phyloP scores from a whole-genome alignment of 495 filamentous ascomycete species.

The Zalerion maritima region DNA sequence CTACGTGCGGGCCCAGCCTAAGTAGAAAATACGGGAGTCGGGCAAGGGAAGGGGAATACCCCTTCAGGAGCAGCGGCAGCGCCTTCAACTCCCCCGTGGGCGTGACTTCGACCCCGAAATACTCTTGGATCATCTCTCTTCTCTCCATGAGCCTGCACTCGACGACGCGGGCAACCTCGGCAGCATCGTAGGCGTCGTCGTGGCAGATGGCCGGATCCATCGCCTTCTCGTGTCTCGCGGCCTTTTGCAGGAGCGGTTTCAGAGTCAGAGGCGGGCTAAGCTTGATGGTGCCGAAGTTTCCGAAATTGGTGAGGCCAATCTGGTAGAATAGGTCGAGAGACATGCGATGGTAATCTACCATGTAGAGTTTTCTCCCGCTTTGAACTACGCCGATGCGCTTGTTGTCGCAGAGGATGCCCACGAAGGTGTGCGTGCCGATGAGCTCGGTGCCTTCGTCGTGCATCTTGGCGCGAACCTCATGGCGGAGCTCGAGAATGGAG shows the following conservation, averaged over 20 bases:
- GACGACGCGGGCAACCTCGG: slow-evolving; percentile 48
- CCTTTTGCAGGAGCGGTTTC: slow-evolving; percentile 54
- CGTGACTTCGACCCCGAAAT: slow-evolving; percentile 78
- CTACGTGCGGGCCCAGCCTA: slow-evolving; percentile 71
- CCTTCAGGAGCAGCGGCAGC: slow-evolving; percentile 77
- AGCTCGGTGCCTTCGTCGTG: slow-evolving; percentile 82
- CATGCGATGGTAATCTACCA: slow-evolving; percentile 85
- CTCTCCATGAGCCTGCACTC: slow-evolving; percentile 48
- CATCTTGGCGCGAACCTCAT: slow-evolving; percentile 66
- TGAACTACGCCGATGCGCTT: slow-evolving; percentile 86
- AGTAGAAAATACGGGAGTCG: slow-evolving; percentile 87
- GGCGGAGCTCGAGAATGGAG: slow-evolving; percentile 72
- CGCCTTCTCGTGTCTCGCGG: slow-evolving; percentile 50
- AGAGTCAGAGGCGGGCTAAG: slow-evolving; percentile 66
- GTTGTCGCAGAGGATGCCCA: slow-evolving; percentile 79
- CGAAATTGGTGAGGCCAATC: slow-evolving; percentile 88
- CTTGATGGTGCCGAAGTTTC: slow-evolving; percentile 76
- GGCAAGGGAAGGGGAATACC: slow-evolving; percentile 69
- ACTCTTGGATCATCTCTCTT: slow-evolving; percentile 79
- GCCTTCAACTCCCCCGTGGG: slow-evolving; percentile 58
- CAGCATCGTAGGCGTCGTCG: slow-evolving; percentile 47
- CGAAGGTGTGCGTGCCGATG: slow-evolving; percentile 81
- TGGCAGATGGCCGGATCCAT: slow-evolving; percentile 16
- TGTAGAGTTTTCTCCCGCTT: slow-evolving; percentile 79
- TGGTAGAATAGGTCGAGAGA: slow-evolving; percentile 95